Evolutionary conservation across 768 basidiomycete genomes (phyloP), one percentile per base, ranked within the genome.

Genomic region (Mycena capillaripes): DNA sequence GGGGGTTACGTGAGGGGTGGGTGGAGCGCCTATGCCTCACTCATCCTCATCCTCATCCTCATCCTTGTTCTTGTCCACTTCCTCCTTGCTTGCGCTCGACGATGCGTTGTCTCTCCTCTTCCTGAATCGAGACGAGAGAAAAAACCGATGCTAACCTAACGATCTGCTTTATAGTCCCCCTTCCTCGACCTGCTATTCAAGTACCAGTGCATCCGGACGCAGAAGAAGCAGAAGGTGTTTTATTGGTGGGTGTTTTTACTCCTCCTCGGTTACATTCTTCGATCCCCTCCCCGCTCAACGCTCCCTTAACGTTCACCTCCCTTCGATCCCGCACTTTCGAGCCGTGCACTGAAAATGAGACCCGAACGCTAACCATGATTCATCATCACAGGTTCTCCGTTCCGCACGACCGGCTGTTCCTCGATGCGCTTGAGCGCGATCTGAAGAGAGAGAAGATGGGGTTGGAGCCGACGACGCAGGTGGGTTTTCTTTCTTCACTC

Each of bases 211-310:
- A 98, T 98, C 75, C 91, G 97, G 44, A 98, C 97, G 1, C 97
- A 98, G 81, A 98, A 98, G 88, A 98, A 98, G 84, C 97, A 97
- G 85, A 97, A 98, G 81, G 97, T 98, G n/a, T 98, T 98, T 79
- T 98, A 95, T 81, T 98, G 97, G 97, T 95, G 75, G 65, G 92
- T 69, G 21, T 29, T 25, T 16, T 30, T 25, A n/a, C n/a, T n/a
- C n/a, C n/a, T n/a, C n/a, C n/a, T n/a, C n/a, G n/a, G n/a, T n/a
- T n/a, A n/a, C n/a, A n/a, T n/a, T n/a, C n/a, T n/a, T n/a, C n/a
- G n/a, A n/a, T n/a, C n/a, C n/a, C n/a, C n/a, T n/a, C n/a, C n/a
- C n/a, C n/a, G n/a, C n/a, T n/a, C n/a, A n/a, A n/a, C n/a, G n/a
- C n/a, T n/a, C n/a, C n/a, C n/a, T n/a, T n/a, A n/a, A n/a, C n/a